Conservation (phyloP, 305 asterid genomes). For the Fraxinus platypoda region DNA sequence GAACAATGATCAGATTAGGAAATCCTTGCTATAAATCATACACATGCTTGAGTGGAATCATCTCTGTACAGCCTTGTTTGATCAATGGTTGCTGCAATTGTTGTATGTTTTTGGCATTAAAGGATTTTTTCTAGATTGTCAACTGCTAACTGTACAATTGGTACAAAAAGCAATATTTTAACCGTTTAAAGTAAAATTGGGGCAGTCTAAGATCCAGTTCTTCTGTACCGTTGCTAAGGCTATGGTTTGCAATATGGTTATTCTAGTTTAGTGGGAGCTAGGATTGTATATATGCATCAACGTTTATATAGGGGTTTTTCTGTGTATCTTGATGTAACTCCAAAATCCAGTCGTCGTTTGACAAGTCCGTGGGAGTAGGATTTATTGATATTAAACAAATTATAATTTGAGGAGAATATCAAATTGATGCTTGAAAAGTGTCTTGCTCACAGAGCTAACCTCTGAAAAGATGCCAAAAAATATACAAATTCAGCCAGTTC, state of each 20-base stretch:
- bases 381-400: background rate
- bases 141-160: background rate
- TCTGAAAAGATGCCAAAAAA: background rate
- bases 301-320: background rate
- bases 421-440: background rate
- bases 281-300: background rate
- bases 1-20: background rate
- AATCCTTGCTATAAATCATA: background rate
- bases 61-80: background rate
- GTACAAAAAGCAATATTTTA: slow-evolving; percentile 4
- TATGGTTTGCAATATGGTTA: background rate
- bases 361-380: background rate
- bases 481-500: background rate
- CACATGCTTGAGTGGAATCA: background rate
- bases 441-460: background rate
- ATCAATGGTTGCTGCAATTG: background rate
- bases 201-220: background rate
- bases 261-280: slow-evolving; percentile 4
- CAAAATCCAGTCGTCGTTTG: background rate
- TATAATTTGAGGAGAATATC: background rate
- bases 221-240: background rate
- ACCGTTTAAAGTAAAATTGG: background rate
- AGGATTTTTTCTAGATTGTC: background rate
- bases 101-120: background rate
- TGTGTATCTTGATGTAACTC: background rate